phyloP scores from a whole-genome alignment of 2,329 filamentous ascomycete species.

The Raffaelea albimanens region DNA sequence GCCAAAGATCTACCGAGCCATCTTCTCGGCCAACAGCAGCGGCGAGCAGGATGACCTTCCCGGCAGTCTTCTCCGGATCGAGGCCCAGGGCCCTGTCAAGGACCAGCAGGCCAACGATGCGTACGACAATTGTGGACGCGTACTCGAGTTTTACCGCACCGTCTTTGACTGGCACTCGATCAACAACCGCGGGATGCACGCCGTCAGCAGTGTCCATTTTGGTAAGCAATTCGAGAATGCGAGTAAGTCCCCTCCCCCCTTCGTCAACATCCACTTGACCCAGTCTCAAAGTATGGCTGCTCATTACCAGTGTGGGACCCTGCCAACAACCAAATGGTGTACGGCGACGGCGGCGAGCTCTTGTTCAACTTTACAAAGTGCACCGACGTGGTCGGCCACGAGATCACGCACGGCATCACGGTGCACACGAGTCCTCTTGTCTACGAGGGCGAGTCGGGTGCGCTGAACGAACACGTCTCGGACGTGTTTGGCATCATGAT shows the following conservation, averaged over 20 bases:
- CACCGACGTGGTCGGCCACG: constrained; percentile 48
- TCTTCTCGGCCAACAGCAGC: constrained; percentile 31
- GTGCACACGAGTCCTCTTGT: constrained; percentile 39
- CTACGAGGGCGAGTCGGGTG: constrained; percentile 42
- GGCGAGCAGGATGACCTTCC: constrained; percentile 28
- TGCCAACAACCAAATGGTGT: constrained; percentile 40
- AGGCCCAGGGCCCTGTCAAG: constrained; percentile 28
- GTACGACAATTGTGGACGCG: constrained; percentile 39
- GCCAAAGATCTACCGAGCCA: no score
- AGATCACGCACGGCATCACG: constrained; percentile 46
- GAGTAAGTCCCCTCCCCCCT: constrained; percentile 23
- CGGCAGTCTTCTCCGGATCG: constrained; percentile 30
- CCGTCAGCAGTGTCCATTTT: constrained; percentile 45
- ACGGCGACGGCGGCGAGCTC: constrained; percentile 44
- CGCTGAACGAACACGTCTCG: constrained; percentile 46
- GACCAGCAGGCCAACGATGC: constrained; percentile 38
- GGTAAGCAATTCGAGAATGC: constrained; percentile 40
- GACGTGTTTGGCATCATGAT: constrained; percentile 50
- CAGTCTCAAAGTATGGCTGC: no score
- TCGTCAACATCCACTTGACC: not conserved
- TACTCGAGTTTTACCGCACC: constrained; percentile 39
- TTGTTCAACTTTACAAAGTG: constrained; percentile 41
- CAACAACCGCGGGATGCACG: constrained; percentile 38
- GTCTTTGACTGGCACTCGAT: constrained; percentile 41
- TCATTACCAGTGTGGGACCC: constrained; percentile 36